phyloP scores from a whole-genome alignment of 2,329 filamentous ascomycete species.

The Claviceps arundinis region DNA sequence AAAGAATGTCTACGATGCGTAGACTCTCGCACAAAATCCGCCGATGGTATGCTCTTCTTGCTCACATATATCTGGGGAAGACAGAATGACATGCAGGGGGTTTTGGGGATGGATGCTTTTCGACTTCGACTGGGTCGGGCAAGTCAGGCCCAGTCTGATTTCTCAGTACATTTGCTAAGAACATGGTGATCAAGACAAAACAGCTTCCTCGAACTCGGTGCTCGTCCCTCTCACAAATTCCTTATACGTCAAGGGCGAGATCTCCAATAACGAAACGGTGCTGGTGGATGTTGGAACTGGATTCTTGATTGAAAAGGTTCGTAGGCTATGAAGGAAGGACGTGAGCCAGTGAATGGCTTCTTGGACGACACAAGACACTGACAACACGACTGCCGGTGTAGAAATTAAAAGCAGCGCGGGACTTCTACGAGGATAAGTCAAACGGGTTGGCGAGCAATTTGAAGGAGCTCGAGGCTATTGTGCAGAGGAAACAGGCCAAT shows the following conservation, averaged over 20 bases:
- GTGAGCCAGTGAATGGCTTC: not conserved
- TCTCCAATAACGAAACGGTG: constrained; percentile 62
- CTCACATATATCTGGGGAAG: no score
- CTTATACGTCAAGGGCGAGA: constrained; percentile 76
- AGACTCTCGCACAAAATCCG: constrained; percentile 24
- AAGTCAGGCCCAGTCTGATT: not conserved
- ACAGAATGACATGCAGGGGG: no score
- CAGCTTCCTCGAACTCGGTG: constrained; percentile 38
- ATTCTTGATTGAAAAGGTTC: constrained; percentile 85
- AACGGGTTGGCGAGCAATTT: constrained; percentile 39
- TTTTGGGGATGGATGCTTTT: not conserved
- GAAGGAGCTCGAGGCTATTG: constrained; percentile 42
- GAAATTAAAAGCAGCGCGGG: constrained; percentile 38
- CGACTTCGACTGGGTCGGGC: not conserved
- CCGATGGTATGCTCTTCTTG: constrained; percentile 15
- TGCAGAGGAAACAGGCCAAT: constrained; percentile 66
- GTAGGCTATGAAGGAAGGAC: not conserved
- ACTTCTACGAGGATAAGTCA: constrained; percentile 45
- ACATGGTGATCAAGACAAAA: not conserved
- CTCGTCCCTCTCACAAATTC: constrained; percentile 93
- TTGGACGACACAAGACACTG: not conserved
- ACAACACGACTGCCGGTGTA: constrained; percentile 13
- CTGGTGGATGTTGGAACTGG: constrained; percentile 89
- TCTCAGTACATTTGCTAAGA: not conserved
- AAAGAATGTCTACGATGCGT: constrained; percentile 77